phyloP scores from a whole-genome alignment of 2,329 filamentous ascomycete genomes.

The Teratosphaeriaceae sp. region DNA sequence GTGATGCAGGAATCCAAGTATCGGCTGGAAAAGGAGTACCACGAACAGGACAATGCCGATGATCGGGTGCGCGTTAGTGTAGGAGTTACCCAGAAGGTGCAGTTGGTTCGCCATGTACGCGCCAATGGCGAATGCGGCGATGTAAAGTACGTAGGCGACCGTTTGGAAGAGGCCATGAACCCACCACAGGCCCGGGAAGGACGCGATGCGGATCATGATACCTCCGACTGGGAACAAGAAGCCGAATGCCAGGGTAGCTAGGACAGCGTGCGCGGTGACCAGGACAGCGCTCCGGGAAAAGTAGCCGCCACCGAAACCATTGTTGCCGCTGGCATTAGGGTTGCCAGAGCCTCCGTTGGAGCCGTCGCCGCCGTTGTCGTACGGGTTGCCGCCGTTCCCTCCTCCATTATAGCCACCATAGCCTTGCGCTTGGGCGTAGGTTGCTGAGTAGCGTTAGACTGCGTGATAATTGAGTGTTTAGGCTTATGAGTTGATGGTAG shows the following conservation, averaged over 20 bases:
- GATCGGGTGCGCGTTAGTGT: conserved; percentile 46
- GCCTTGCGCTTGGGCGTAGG: conserved; percentile 5
- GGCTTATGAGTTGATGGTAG: not conserved
- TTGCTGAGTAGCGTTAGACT: conserved; percentile 1
- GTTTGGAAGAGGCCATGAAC: conserved; percentile 44
- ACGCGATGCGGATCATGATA: conserved; percentile 40
- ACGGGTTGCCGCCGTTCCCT: not conserved
- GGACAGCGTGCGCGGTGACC: conserved; percentile 39
- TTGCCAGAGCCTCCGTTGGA: conserved; percentile 3
- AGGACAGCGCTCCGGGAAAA: conserved; percentile 21
- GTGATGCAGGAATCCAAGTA: conserved; percentile 49
- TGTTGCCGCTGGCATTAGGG: conserved; percentile 2
- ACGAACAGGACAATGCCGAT: conserved; percentile 48
- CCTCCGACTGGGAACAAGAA: conserved; percentile 42
- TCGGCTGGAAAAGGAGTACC: conserved; percentile 49
- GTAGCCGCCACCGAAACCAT: not conserved
- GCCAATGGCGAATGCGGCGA: conserved; percentile 47
- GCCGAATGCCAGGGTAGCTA: conserved; percentile 40
- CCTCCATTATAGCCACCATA: not conserved
- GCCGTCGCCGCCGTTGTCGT: not conserved
- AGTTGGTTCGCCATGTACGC: conserved; percentile 36
- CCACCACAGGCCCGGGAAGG: conserved; percentile 39
- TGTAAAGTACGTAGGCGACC: conserved; percentile 42
- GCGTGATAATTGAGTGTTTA: not conserved
- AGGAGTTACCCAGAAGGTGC: conserved; percentile 33